These are phyloP conservation scores for Sequoiadendron giganteum DNA, from an alignment of 75 land plant species.

Conservation along the genomic window DNA sequence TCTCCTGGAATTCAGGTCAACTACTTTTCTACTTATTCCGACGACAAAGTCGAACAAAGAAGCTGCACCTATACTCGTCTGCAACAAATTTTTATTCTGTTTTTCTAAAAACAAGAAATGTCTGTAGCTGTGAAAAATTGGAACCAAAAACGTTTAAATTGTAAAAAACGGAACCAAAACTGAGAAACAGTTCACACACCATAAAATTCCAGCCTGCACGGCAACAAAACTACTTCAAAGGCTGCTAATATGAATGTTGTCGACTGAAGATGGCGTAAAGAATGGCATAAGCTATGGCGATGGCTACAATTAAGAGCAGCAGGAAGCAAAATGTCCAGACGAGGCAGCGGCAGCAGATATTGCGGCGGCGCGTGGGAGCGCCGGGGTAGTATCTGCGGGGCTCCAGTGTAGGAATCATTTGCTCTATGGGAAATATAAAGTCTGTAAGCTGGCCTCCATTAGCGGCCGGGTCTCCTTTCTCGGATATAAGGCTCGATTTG, in stretches of 20 bases:
- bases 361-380: slow-evolving; percentile 34
- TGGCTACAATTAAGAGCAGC: slow-evolving; percentile 25
- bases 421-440: not conserved
- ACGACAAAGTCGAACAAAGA: too few species aligned
- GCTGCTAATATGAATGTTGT: slow-evolving; percentile 31
- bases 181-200: too few species aligned
- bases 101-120: too few species aligned
- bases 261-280: slow-evolving; percentile 49
- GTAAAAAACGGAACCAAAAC: too few species aligned
- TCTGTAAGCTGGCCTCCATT: too few species aligned
- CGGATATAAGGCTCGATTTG: slow-evolving; percentile 1
- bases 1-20: too few species aligned
- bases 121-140: too few species aligned
- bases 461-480: slow-evolving; percentile 12
- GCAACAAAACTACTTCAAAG: not conserved
- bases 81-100: too few species aligned
- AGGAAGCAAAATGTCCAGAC: slow-evolving; percentile 41
- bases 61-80: too few species aligned
- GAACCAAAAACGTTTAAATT: too few species aligned
- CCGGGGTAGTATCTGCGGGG: slow-evolving; percentile 13
- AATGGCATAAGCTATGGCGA: slow-evolving; percentile 17
- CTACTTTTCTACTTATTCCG: too few species aligned
- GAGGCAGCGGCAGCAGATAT: slow-evolving; percentile 33
- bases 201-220: too few species aligned
- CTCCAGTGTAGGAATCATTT: not conserved